A percentile compares a stretch with the other conserved stretches of the same genome.
phyloP scores from a whole-genome alignment of 148 eudicot species.

The Rhododendron vialii region DNA sequence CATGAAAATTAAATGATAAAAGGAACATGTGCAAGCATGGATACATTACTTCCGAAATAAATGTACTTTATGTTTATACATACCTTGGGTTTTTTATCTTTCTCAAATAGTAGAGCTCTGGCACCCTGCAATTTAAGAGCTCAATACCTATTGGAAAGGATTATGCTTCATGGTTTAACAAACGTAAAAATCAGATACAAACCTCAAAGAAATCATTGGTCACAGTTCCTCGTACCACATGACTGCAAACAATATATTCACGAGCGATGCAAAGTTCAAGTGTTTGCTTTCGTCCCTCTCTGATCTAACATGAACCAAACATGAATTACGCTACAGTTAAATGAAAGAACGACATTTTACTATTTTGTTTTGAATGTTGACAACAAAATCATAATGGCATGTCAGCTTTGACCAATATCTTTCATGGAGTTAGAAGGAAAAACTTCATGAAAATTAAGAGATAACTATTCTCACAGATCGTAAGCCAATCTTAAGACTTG shows the following conservation, averaged over 20 bases:
- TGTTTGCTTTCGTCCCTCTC: slow-evolving; percentile 28
- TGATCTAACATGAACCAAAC: slow-evolving; percentile 14
- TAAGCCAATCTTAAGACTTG: slow-evolving; percentile 23
- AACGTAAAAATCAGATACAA: not conserved
- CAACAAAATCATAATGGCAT: not conserved
- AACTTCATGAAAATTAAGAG: not conserved
- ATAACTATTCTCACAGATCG: slow-evolving; percentile 17
- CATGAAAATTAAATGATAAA: not conserved
- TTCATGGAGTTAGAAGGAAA: not conserved
- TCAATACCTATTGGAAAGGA: not conserved
- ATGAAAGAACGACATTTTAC: not conserved
- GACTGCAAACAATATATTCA: slow-evolving; percentile 15
- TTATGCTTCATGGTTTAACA: not conserved
- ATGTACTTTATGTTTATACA: not conserved
- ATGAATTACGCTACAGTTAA: not conserved
- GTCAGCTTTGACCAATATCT: not conserved
- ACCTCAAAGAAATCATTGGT: slow-evolving; percentile 29
- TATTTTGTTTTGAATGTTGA: not conserved
- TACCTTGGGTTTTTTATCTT: slow-evolving; percentile 39
- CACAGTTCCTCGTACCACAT: slow-evolving; percentile 7
- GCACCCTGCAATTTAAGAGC: slow-evolving; percentile 21
- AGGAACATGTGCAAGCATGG: not conserved
- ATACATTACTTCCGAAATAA: not conserved
- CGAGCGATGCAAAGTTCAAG: slow-evolving; percentile 25
- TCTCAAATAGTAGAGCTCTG: slow-evolving; percentile 32